phyloP scores from a whole-genome alignment of 148 eudicot genomes.

The Polygonum aviculare region DNA sequence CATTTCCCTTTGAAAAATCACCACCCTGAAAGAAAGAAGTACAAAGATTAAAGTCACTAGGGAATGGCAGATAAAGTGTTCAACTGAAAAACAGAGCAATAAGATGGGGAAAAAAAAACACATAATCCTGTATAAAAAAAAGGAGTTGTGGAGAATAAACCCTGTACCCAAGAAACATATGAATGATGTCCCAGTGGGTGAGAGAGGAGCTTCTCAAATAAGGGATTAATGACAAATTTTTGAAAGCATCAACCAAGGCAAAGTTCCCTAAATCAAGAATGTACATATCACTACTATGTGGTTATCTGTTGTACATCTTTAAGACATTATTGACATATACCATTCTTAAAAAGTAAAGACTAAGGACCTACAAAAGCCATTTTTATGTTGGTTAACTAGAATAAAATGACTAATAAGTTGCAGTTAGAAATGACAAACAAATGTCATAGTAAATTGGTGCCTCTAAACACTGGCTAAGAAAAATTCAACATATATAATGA shows the following conservation, averaged over 20 bases:
- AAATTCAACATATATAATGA: neutral
- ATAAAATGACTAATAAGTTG: neutral
- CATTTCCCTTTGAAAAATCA: slow-evolving; percentile 94
- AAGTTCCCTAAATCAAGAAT: neutral
- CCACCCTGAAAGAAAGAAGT: slow-evolving; percentile 66
- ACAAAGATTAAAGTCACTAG: slow-evolving; percentile 8
- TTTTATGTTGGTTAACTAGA: neutral
- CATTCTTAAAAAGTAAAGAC: neutral
- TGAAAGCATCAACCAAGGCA: neutral
- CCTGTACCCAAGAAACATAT: neutral
- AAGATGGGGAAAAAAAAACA: neutral
- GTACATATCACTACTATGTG: neutral
- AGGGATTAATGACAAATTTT: neutral
- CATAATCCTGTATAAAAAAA: neutral
- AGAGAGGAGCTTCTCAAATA: neutral
- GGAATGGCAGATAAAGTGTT: neutral
- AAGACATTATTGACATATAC: neutral
- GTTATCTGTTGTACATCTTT: neutral
- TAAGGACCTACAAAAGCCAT: neutral
- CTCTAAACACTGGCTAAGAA: neutral
- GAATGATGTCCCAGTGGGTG: neutral
- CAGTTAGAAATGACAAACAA: neutral
- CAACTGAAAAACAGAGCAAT: neutral
- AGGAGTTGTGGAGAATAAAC: neutral
- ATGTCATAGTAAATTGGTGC: neutral